A percentile compares a stretch with the other conserved stretches of the same genome.
Conservation (phyloP, 129 eudicot genomes). For the Ambrosia trifida region DNA sequence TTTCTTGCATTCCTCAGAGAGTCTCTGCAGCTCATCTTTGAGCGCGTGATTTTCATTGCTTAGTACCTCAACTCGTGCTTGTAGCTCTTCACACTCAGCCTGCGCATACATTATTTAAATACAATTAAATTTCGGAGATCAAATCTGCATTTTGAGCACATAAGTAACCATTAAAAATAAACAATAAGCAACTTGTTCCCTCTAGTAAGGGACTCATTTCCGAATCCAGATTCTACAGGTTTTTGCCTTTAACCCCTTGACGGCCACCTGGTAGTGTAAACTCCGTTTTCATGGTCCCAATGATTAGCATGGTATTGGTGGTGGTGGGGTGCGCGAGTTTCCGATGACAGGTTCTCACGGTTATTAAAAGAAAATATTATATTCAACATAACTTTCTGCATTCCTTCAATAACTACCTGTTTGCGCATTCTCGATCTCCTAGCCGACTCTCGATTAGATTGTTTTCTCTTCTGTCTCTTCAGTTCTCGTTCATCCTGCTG, state of each 20-base stretch:
- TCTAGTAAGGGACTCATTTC: neutral
- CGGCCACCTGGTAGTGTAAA: neutral
- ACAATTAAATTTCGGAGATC: neutral
- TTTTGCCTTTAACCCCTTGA: neutral
- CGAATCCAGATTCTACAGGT: neutral
- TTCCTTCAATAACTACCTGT: conserved; percentile 45
- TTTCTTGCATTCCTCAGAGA: conserved; percentile 77
- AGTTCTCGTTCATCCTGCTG: conserved; percentile 86
- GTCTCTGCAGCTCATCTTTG: conserved; percentile 65
- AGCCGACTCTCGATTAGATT: conserved; percentile 92
- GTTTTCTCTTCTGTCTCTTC: conserved; percentile 85
- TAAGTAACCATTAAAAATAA: neutral
- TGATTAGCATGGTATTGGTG: neutral
- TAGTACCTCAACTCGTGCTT: conserved; percentile 66
- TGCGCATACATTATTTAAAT: conserved; percentile 16
- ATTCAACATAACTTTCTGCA: neutral
- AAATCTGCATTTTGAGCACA: neutral
- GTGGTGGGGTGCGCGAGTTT: neutral
- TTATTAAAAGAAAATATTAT: neutral
- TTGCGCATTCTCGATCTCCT: conserved; percentile 90
- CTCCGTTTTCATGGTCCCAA: neutral
- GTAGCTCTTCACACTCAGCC: conserved; percentile 98
- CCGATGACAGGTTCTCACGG: neutral
- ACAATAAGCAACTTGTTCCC: neutral
- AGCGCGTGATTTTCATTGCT: conserved; percentile 58